Base-by-base conservation (phyloP, 1,139 yeast genomes). In the Blastobotrys indianensis region DNA sequence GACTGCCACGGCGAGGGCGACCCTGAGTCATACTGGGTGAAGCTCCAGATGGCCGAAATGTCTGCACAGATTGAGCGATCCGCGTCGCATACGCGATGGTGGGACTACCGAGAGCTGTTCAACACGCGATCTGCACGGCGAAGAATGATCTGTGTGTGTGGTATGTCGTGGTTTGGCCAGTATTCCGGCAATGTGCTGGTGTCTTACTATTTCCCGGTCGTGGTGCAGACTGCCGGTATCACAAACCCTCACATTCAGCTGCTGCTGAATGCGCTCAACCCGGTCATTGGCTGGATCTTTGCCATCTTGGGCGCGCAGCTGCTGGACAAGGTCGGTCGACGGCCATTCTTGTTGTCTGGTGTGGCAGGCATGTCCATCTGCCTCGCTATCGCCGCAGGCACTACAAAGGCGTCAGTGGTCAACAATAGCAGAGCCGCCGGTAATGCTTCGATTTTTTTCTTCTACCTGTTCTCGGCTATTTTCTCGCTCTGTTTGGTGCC, bases 71-170 rank as follows among this genome's bases (percentile, higher is more conserved):
- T 42, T 12, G 52, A 37, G 47, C 51, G 37, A 39, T 44, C 11
- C 38, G 52, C 51, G 34, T 45, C 20, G 32, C 41, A 37, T 28
- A 41, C 10, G 46, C 38, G 48, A 15, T 46, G 45, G 36, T 46
- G 49, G 13, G 46, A 51, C 15, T 52, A 48, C 41, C 20, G 54
- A 13, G 76, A 72, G 52, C 72, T 72, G 52, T n/a, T 70, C 46
- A 62, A 44, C 13, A 61, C 63, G 36, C 57, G 59, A 42, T 59
- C 64, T 32, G 68, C 64, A 56, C 62, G 71, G 51, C 69, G 67
- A 56, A 64, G 76, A 60, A 53, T 65, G 23, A 66, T 68, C 50
- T 61, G 71, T 46, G 51, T 61, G 59, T 37, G 65, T 59, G 54
- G 62, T 61, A 35, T 55, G 29, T 51, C 57, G 2, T 37, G 48